Evolutionary conservation across 139 green algal genomes (phyloP), one percentile per base, ranked within the genome.

Genomic region (Auxenochlorella pyrenoidosa): DNA sequence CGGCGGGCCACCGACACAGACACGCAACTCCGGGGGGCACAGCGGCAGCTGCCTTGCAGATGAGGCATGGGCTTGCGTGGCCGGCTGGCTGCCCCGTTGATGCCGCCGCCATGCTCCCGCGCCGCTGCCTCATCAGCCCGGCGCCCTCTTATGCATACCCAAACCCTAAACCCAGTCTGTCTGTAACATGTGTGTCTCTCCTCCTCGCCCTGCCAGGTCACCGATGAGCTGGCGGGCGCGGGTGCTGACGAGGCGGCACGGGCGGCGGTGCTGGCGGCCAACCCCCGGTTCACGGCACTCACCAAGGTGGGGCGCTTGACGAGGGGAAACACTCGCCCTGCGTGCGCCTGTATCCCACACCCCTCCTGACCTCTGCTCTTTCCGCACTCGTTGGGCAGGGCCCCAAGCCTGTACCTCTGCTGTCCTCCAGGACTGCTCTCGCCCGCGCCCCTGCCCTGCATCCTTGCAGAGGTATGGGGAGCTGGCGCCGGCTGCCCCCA

Each of bases 141-240:
- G n/a, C n/a, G n/a, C n/a, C n/a, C n/a, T n/a, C n/a, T n/a, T n/a
- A n/a, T n/a, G n/a, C n/a, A n/a, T n/a, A n/a, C n/a, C n/a, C n/a
- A n/a, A n/a, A n/a, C n/a, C n/a, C n/a, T n/a, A n/a, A n/a, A n/a
- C n/a, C n/a, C n/a, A n/a, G n/a, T n/a, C n/a, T n/a, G n/a, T n/a
- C n/a, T n/a, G n/a, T n/a, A n/a, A n/a, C n/a, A n/a, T n/a, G n/a
- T 54, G 47, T 54, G 47, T 54, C 8, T 10, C 47, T 66, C 41
- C 43, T 28, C 34, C 34, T 40, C 26, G 2, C 47, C 44, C 13
- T 70, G 15, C 10, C 79, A 65, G 12, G 30, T 75, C 59, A 81
- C 84, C 4, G 86, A 90, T 81, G 77, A 86, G 75, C 34, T 87
- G 60, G 86, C 86, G 21, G 66, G 30, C 0, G 86, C 68, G 28